Evolutionary conservation across 805 yeast genomes (phyloP).

Genomic region (Suhomyces vadensis): DNA sequence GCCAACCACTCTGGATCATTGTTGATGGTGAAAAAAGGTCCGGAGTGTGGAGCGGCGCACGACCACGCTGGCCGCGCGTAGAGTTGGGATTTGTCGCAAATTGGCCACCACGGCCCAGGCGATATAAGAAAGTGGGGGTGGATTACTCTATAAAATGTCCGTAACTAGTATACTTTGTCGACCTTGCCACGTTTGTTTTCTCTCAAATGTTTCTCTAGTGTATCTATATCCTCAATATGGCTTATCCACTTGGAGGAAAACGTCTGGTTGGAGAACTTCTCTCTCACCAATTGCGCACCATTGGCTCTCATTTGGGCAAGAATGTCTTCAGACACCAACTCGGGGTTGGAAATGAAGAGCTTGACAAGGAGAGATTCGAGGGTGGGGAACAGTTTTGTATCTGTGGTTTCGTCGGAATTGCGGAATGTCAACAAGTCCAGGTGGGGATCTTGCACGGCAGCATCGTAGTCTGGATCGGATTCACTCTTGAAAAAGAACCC

Average conservation of each 20-base stretch:
- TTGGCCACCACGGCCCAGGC: no score
- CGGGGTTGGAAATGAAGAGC: conserved; percentile 39
- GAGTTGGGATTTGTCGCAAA: not conserved
- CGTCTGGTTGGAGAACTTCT: conserved; percentile 60
- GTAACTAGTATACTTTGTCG: conserved; percentile 26
- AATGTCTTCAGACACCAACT: conserved; percentile 28
- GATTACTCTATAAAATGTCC: no score
- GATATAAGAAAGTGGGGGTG: no score
- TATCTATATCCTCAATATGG: conserved; percentile 18
- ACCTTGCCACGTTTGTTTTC: conserved; percentile 26
- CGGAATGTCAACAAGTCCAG: not conserved
- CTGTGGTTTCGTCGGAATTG: conserved; percentile 9
- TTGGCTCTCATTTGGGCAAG: conserved; percentile 44
- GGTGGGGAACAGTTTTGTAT: conserved; percentile 33
- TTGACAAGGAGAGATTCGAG: conserved; percentile 51
- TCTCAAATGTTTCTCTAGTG: conserved; percentile 28
- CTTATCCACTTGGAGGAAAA: conserved; percentile 58
- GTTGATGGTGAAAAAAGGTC: conserved; percentile 7
- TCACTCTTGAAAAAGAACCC: conserved; percentile 80
- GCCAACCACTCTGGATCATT: conserved; percentile 10
- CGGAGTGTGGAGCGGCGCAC: conserved; percentile 6
- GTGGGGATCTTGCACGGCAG: conserved; percentile 12
- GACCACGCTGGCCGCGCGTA: not conserved
- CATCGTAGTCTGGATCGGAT: conserved; percentile 67
- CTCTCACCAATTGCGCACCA: conserved; percentile 45